These are phyloP conservation scores for Pisolithus sp. DNA, from an alignment of 768 basidiomycete species.

Conservation along the genomic window DNA sequence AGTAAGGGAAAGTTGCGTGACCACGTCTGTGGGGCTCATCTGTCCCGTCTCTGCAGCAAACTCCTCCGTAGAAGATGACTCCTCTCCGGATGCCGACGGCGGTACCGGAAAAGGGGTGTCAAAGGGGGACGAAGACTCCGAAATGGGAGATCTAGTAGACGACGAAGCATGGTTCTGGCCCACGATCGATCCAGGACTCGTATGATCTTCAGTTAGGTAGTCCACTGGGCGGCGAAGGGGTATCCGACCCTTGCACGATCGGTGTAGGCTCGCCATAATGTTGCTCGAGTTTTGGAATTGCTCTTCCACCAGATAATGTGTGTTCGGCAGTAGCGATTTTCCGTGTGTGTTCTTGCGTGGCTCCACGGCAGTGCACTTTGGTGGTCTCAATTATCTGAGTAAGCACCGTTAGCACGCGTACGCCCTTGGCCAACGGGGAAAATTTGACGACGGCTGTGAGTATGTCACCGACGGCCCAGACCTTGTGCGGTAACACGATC, in stretches of 20 bases:
- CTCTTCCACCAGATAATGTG: conserved; percentile 57
- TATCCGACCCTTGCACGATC: conserved; percentile 6
- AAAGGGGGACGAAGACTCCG: conserved; percentile 13
- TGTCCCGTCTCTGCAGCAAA: conserved; percentile 3
- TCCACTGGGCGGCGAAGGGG: conserved; percentile 6
- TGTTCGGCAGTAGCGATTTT: conserved; percentile 59
- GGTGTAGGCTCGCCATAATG: not conserved
- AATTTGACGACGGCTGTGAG: conserved; percentile 82
- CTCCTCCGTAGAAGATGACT: conserved; percentile 7
- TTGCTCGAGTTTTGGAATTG: conserved; percentile 30
- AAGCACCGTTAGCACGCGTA: conserved; percentile 56
- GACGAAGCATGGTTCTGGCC: conserved; percentile 7
- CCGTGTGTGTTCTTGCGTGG: conserved; percentile 54
- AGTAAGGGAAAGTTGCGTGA: conserved; percentile 52
- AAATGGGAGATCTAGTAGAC: conserved; percentile 9
- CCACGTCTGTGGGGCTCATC: conserved; percentile 40
- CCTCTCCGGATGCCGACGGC: not conserved
- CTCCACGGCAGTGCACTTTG: conserved; percentile 50
- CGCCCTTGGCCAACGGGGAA: conserved; percentile 80
- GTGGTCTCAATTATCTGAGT: conserved; percentile 72
- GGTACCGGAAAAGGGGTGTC: conserved; percentile 1
- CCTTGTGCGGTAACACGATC: conserved; percentile 90
- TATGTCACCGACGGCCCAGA: conserved; percentile 87
- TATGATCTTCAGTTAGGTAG: conserved; percentile 11
- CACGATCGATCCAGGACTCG: conserved; percentile 11